These are phyloP conservation scores for Anisogramma anomala DNA, from an alignment of 2,329 filamentous ascomycete genomes.

Conservation along the genomic window DNA sequence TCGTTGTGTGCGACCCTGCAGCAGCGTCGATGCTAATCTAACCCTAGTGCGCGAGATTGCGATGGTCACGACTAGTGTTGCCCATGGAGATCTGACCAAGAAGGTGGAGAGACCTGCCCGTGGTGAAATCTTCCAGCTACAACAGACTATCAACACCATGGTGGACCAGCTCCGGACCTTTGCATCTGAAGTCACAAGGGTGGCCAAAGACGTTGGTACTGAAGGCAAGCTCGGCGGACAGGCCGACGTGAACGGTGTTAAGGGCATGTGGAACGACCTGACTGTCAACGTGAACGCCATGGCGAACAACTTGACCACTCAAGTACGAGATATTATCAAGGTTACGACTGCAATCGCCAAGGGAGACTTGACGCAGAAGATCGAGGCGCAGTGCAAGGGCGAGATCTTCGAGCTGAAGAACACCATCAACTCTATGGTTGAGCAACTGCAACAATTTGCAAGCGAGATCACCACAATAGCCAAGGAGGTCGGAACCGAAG, in stretches of 20 bases:
- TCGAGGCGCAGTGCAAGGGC: slow-evolving; percentile 82
- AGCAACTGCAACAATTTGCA: slow-evolving; percentile 92
- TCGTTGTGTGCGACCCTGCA: background rate
- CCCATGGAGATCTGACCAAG: slow-evolving; percentile 71
- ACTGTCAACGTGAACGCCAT: slow-evolving; percentile 81
- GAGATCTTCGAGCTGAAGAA: slow-evolving; percentile 93
- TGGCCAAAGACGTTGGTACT: slow-evolving; percentile 73
- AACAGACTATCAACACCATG: slow-evolving; percentile 85
- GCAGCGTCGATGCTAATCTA: background rate
- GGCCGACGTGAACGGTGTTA: slow-evolving; percentile 70
- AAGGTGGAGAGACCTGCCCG: slow-evolving; percentile 73
- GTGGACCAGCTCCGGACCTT: slow-evolving; percentile 76
- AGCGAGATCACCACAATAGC: slow-evolving; percentile 95
- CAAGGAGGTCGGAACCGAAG: slow-evolving; percentile 92
- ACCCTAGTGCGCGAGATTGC: slow-evolving; percentile 65
- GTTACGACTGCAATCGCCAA: slow-evolving; percentile 61
- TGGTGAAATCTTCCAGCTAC: slow-evolving; percentile 71
- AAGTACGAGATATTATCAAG: slow-evolving; percentile 90
- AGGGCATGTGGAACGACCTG: slow-evolving; percentile 81
- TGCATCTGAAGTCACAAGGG: slow-evolving; percentile 71
- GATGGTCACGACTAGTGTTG: slow-evolving; percentile 72
- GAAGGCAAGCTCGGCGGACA: slow-evolving; percentile 75
- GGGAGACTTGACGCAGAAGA: slow-evolving; percentile 92
- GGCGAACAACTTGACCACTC: slow-evolving; percentile 76
- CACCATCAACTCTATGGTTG: slow-evolving; percentile 99